A percentile compares a stretch with the other conserved stretches of the same genome.
These are phyloP conservation scores for Boechera stricta DNA, from an alignment of 345 rosid genomes.

Conservation along the genomic window DNA sequence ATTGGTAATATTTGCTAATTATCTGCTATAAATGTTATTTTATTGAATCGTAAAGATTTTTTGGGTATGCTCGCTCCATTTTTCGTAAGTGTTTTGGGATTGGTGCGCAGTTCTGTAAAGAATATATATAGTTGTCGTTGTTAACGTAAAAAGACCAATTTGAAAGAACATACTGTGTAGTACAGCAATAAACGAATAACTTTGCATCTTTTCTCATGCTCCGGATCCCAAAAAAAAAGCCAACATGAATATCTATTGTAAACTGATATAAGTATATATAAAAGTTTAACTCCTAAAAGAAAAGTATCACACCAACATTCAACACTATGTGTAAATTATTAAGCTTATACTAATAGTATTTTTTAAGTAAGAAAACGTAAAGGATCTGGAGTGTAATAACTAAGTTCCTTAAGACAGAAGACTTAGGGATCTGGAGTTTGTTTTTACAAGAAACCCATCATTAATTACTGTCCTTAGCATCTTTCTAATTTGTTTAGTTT, in stretches of 20 bases:
- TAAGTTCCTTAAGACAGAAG: constrained; percentile 46
- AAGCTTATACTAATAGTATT: not conserved
- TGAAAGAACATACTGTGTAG: not conserved
- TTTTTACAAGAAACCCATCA: constrained; percentile 41
- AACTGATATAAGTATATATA: not conserved
- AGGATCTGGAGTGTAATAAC: constrained; percentile 36
- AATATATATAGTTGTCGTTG: not conserved
- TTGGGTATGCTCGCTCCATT: not conserved
- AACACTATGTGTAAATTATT: not conserved
- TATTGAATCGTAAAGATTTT: not conserved
- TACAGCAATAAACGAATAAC: not conserved
- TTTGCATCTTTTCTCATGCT: not conserved
- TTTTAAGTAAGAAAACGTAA: constrained; percentile 39
- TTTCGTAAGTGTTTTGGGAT: not conserved
- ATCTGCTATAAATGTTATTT: too few species aligned
- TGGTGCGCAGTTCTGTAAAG: not conserved
- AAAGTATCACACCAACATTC: not conserved
- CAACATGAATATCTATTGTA: not conserved
- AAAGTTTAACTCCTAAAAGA: not conserved
- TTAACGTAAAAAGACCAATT: not conserved
- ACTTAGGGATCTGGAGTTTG: constrained; percentile 43
- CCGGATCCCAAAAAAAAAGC: not conserved
- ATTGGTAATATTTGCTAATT: not conserved
- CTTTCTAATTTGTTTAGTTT: constrained; percentile 8
- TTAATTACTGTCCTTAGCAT: constrained; percentile 39